Evolutionary conservation across 1,284 basidiomycete genomes (phyloP), one percentile per base, ranked within the genome.

Genomic region (Irpex sp.): DNA sequence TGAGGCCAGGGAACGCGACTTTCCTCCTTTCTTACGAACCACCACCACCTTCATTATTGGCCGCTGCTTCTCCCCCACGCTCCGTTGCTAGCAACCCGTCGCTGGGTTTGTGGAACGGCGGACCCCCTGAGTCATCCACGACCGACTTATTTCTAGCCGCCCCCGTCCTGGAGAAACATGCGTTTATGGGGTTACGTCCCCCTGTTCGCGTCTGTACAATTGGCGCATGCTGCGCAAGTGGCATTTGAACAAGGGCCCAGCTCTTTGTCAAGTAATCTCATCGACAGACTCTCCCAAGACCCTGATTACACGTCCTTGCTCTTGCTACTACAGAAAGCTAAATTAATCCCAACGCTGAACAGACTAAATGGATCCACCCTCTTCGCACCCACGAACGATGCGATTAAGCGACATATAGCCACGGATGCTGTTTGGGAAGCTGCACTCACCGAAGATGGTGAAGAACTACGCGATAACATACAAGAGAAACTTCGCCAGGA

Each of bases 311-410:
- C 86, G 1, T 88, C 86, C 51, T 81, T 99, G 28, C 77, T 99
- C 12, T 76, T 76, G 49, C 84, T 98, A 7, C 80, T 99, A 7
- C 95, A 98, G 73, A 84, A 87, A 10, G 85, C 96, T 3, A 88
- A 89, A 62, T 86, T 98, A 61, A 86, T 99, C 55, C 97, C 97
- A 0, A 93, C 93, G 8, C 80, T 99, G 65, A 97, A 96, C 72
- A 84, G 81, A 65, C 85, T 99, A 61, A 86, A 90, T 58, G 86
- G 82, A 45, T 83, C 84, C 69, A 97, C 96, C 14, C 74, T 99
- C 57, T 97, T 98, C 69, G 97, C 97, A 0, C 97, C 97, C 0
- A 98, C 93, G 16, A 95, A 99, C 75, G 86, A 92, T 63, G 96
- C 96, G 12, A 88, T 96, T 70, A 73, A 83, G 65, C 79, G 77